Conservation (phyloP, 2,329 filamentous ascomycete species). For the Aspergillus japonicus region DNA sequence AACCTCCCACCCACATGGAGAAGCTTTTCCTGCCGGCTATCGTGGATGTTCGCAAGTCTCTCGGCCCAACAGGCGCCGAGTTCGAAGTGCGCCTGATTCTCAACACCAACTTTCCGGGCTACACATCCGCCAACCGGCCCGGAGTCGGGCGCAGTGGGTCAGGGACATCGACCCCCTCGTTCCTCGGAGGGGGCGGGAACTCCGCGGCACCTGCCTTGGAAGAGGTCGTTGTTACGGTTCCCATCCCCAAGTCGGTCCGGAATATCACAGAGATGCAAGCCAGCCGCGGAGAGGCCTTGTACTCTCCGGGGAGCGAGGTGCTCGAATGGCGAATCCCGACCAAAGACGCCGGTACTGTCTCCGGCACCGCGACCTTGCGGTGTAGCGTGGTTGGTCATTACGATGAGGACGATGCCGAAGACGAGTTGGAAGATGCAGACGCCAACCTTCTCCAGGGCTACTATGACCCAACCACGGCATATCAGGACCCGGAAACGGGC, state of each 20-base stretch:
- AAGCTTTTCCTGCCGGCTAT: slow-evolving; percentile 78
- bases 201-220: slow-evolving; percentile 66
- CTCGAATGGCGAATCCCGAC: slow-evolving; percentile 81
- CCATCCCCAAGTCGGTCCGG: slow-evolving; percentile 73
- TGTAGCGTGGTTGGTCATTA: slow-evolving; percentile 74
- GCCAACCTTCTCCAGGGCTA: slow-evolving; percentile 47
- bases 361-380: slow-evolving; percentile 69
- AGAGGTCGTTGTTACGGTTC: slow-evolving; percentile 74
- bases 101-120: slow-evolving; percentile 62
- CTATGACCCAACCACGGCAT: slow-evolving; percentile 43
- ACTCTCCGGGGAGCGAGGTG: slow-evolving; percentile 67
- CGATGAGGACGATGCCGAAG: slow-evolving; percentile 49
- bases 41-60: slow-evolving; percentile 75
- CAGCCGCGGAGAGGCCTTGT: slow-evolving; percentile 78
- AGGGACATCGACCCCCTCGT: slow-evolving; percentile 50
- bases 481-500: slow-evolving; percentile 27
- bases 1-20: slow-evolving; percentile 54
- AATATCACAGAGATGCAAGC: slow-evolving; percentile 81
- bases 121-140: slow-evolving; percentile 41
- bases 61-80: slow-evolving; percentile 73
- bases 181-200: slow-evolving; percentile 53
- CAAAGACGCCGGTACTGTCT: slow-evolving; percentile 69
- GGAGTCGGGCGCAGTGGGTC: slow-evolving; percentile 42
- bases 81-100: slow-evolving; percentile 82
- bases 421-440: slow-evolving; percentile 35